Evolutionary conservation across 306 rosid genomes (phyloP).

Genomic region (Alnus rubra): DNA sequence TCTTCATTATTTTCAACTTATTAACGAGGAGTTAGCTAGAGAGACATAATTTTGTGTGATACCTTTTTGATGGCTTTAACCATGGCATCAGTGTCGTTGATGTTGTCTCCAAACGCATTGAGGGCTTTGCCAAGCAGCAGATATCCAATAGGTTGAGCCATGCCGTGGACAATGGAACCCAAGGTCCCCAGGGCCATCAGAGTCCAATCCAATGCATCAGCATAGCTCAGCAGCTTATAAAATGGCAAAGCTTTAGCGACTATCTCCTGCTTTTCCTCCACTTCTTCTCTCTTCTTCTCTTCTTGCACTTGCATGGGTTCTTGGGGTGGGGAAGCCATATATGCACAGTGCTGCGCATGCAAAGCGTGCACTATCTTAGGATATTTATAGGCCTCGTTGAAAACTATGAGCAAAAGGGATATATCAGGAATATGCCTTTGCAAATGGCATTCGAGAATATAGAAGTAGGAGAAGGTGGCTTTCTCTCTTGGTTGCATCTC

Average conservation of each 20-base stretch:
- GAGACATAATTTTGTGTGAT: no score
- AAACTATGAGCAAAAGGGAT: not conserved
- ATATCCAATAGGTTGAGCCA: slow-evolving; percentile 87
- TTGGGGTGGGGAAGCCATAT: slow-evolving; percentile 28
- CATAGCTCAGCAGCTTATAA: slow-evolving; percentile 62
- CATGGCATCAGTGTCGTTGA: slow-evolving; percentile 48
- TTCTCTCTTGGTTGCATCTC: slow-evolving; percentile 4
- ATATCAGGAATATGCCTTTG: not conserved
- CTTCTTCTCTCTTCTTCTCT: not conserved
- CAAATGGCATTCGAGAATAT: not conserved
- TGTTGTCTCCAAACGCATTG: slow-evolving; percentile 67
- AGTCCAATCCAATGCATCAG: slow-evolving; percentile 67
- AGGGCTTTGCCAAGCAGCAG: slow-evolving; percentile 78
- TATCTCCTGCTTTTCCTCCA: slow-evolving; percentile 11
- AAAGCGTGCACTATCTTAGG: not conserved
- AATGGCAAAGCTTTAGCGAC: slow-evolving; percentile 35
- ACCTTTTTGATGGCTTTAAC: slow-evolving; percentile 76
- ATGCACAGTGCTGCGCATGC: not conserved
- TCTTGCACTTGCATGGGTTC: slow-evolving; percentile 35
- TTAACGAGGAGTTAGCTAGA: no score
- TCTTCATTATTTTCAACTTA: no score
- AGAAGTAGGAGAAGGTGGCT: no score
- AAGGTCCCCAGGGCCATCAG: slow-evolving; percentile 66
- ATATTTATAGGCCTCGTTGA: not conserved
- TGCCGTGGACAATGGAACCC: slow-evolving; percentile 82